Percentiles rank a stretch among this genome's conserved stretches.
These are phyloP conservation scores for Jacaranda copaia DNA, from an alignment of 257 asterid species.

Conservation along the genomic window DNA sequence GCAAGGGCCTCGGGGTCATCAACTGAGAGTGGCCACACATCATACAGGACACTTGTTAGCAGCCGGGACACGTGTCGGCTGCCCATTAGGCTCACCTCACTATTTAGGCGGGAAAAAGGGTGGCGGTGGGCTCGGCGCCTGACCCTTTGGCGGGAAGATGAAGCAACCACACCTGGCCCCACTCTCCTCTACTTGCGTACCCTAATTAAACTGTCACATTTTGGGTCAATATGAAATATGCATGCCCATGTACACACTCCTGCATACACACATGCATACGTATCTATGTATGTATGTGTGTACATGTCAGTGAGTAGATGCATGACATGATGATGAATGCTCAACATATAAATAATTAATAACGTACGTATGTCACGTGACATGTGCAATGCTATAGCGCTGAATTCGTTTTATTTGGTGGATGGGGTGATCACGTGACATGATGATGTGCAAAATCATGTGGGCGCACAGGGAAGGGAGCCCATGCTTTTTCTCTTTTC, in stretches of 20 bases:
- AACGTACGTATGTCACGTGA: no score
- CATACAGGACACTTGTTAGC: constrained; percentile 4
- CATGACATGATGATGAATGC: not conserved
- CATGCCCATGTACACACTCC: not conserved
- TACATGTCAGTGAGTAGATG: not conserved
- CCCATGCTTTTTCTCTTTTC: not conserved
- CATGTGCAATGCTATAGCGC: no score
- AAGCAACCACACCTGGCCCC: constrained; percentile 49
- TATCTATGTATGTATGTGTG: not conserved
- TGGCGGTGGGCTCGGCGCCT: constrained; percentile 42
- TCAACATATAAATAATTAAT: no score
- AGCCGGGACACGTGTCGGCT: constrained; percentile 36
- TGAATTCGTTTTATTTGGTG: no score
- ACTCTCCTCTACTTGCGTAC: constrained; percentile 20
- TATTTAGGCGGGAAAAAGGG: constrained; percentile 45
- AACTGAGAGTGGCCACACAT: not conserved
- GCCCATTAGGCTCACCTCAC: not conserved
- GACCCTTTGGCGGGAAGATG: constrained; percentile 53
- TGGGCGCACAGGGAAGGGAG: not conserved
- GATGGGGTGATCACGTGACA: not conserved
- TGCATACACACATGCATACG: not conserved
- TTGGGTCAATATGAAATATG: not conserved
- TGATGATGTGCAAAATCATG: not conserved
- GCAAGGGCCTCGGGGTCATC: not conserved
- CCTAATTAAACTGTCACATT: no score